Percentiles rank a stretch among this genome's conserved stretches.
phyloP scores from a whole-genome alignment of 1,284 basidiomycete genomes.

The Heterobasidion annosum region DNA sequence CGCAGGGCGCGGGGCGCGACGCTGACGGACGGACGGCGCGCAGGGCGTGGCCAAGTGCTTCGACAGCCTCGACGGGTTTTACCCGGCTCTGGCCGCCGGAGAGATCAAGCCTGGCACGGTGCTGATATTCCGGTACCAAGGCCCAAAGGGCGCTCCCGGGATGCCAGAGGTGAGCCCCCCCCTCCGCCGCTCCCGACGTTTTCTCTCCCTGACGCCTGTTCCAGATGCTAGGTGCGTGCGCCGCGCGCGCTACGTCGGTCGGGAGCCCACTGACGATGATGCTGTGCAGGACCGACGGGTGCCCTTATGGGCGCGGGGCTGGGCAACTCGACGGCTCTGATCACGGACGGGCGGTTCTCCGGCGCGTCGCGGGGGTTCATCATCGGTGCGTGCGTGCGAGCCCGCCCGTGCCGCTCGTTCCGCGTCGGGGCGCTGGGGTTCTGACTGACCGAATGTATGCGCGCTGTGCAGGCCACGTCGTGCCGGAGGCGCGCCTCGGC shows the following conservation, averaged over 20 bases:
- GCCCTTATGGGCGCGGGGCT: conserved; percentile 92
- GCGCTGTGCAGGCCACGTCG: conserved; percentile 62
- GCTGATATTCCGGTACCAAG: conserved; percentile 90
- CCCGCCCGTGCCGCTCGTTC: not conserved
- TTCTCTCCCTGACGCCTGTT: not conserved
- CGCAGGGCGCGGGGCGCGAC: no score
- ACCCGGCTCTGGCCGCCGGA: conserved; percentile 74
- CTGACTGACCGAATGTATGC: no score
- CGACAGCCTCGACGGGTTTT: conserved; percentile 79
- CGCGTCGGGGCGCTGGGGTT: no score
- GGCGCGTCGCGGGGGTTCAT: conserved; percentile 64
- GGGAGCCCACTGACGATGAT: not conserved
- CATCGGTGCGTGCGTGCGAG: conserved; percentile 36
- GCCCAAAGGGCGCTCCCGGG: conserved; percentile 92
- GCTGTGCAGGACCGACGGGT: conserved; percentile 51
- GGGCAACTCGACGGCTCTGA: conserved; percentile 82
- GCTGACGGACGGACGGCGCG: not conserved
- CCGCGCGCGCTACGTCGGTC: not conserved
- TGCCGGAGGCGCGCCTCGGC: conserved; percentile 87
- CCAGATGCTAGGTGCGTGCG: conserved; percentile 27
- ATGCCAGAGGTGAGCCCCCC: conserved; percentile 77
- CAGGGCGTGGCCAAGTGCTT: conserved; percentile 72
- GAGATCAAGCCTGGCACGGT: conserved; percentile 83
- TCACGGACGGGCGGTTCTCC: conserved; percentile 96
- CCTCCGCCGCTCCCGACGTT: not conserved